These are phyloP conservation scores for Platanthera zijinensis DNA, from an alignment of 106 monocot species.

Conservation along the genomic window DNA sequence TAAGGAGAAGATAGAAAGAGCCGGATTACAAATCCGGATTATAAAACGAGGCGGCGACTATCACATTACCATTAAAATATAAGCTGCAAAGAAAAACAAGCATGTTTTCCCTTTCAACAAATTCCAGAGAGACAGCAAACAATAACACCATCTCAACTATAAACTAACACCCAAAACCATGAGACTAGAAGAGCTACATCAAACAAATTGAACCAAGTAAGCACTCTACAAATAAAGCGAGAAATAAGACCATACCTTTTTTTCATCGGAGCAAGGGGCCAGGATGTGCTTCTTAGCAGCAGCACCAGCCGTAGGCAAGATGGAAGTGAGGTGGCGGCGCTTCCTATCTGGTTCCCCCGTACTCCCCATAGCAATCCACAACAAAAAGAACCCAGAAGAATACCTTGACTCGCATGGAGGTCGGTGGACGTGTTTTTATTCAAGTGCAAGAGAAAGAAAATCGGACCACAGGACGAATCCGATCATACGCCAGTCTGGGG, in stretches of 20 bases:
- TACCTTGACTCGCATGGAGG: neutral
- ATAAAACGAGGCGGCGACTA: neutral
- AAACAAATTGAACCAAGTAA: neutral
- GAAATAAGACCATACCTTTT: constrained; percentile 37
- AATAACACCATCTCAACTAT: neutral
- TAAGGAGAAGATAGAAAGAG: neutral
- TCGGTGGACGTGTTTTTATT: neutral
- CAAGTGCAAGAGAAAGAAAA: neutral
- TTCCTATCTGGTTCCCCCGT: constrained; percentile 41
- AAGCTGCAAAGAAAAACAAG: neutral
- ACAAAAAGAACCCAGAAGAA: neutral
- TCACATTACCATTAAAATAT: neutral
- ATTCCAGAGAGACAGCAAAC: neutral
- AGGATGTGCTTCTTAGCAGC: constrained; percentile 38
- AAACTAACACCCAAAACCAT: neutral
- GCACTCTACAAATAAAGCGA: neutral
- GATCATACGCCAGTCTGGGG: neutral
- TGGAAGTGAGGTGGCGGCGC: constrained; percentile 34
- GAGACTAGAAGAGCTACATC: neutral
- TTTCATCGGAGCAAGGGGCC: constrained; percentile 47
- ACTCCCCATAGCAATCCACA: constrained; percentile 32
- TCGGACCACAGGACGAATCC: neutral
- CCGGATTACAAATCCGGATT: neutral
- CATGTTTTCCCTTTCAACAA: neutral
- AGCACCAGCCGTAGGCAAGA: constrained; percentile 21